Base-by-base conservation (phyloP, 1,284 basidiomycete genomes). In the Boletus smithii region DNA sequence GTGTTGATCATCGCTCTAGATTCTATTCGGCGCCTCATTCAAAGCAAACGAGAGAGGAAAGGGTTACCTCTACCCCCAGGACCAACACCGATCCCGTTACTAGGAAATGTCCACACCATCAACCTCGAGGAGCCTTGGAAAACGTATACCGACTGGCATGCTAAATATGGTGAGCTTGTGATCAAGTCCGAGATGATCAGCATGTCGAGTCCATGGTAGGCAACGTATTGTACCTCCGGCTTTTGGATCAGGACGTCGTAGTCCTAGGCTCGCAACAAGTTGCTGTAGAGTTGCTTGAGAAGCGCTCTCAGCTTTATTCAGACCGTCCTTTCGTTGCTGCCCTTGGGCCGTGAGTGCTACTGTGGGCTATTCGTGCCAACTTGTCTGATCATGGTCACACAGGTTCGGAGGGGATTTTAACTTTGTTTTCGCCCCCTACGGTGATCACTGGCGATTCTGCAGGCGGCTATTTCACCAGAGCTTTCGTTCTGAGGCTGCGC, bases 161-260 rank as follows among this genome's bases (percentile, higher is more conserved):
- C 35, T 6, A 35, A 34, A 11, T 56, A 58, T 5, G 54, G 54
- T 56, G 22, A 42, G 38, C 13, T 11, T 35, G 10, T 20, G 9
- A 18, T n/a, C 20, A 3, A 16, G 3, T 30, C 1, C 5, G 1
- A 17, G 16, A 30, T 35, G 11, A 8, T 22, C n/a, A 18, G 7
- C 5, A 11, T n/a, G 1, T 8, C 18, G 2, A 44, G 5, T 0
- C 3, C 8, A 5, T n/a, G 4, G 3, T 18, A 56, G 55, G 55
- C 3, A 30, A 51, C 4, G 10, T 57, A 13, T 5, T 57, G 1
- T 55, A 55, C 7, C 9, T 39, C n/a, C 41, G 42, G 2, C 38
- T 56, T 8, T 23, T 56, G 30, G 46, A 57, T n/a, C 48, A 44
- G 18, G 55, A 56, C 1, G 31, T 55, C 17, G 13, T 56, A 16